Evolutionary conservation across 768 basidiomycete genomes (phyloP).

Genomic region (Lactifluus subvellereus): DNA sequence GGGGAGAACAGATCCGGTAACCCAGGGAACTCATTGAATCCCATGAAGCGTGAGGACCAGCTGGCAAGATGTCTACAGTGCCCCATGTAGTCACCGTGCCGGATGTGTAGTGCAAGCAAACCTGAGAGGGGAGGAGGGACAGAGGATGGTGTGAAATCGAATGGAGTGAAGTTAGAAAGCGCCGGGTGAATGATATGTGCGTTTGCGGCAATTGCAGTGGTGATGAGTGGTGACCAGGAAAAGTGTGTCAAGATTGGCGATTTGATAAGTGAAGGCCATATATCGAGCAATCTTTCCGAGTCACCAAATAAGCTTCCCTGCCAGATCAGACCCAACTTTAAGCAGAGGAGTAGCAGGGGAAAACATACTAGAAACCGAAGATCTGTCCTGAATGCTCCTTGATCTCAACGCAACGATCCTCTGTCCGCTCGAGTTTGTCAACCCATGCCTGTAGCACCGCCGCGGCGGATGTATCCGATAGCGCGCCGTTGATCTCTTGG

Average conservation of each 20-base stretch:
- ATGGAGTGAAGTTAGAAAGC: constrained; percentile 5
- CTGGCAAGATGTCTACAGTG: constrained; percentile 40
- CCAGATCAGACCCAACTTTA: background rate
- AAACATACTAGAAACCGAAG: constrained; percentile 36
- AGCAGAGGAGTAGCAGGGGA: background rate
- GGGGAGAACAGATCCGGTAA: constrained; percentile 36
- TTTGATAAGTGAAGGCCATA: constrained; percentile 32
- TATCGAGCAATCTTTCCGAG: constrained; percentile 30
- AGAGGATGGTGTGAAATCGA: background rate
- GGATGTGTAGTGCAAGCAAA: constrained; percentile 44
- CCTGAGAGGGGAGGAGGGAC: constrained; percentile 32
- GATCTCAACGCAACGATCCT: constrained; percentile 40
- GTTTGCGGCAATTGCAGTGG: constrained; percentile 32
- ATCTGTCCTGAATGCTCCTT: constrained; percentile 32
- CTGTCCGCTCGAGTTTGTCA: constrained; percentile 31
- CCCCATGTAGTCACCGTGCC: constrained; percentile 42
- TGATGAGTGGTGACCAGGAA: constrained; percentile 36
- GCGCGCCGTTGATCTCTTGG: constrained; percentile 30
- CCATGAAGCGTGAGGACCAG: constrained; percentile 34
- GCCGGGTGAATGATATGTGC: constrained; percentile 24
- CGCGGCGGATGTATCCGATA: constrained; percentile 27
- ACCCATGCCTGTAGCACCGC: constrained; percentile 34
- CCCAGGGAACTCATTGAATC: constrained; percentile 41
- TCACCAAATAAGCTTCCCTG: background rate
- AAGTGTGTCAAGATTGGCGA: constrained; percentile 36